Percentiles rank a stretch among this genome's conserved stretches.
Evolutionary conservation across 495 filamentous ascomycete genomes (phyloP).

Genomic region (Penicillium salamii): DNA sequence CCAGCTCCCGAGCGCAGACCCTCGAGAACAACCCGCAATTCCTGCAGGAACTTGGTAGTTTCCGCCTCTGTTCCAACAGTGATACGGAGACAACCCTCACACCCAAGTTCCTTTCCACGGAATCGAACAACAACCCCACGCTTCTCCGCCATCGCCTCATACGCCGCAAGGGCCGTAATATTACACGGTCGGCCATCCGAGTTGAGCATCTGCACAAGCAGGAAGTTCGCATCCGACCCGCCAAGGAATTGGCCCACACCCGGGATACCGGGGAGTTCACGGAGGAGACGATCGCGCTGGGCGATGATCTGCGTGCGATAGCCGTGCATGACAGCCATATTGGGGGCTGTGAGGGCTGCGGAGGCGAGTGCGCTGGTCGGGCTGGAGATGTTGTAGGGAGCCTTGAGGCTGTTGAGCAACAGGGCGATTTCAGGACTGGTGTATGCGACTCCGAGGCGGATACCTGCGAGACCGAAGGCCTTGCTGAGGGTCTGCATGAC

Average conservation of each 20-base stretch:
- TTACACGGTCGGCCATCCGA: slow-evolving; percentile 71
- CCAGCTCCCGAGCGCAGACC: slow-evolving; percentile 35
- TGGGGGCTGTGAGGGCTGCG: slow-evolving; percentile 61
- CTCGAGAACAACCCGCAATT: slow-evolving; percentile 59
- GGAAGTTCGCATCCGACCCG: slow-evolving; percentile 79
- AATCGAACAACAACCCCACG: slow-evolving; percentile 91
- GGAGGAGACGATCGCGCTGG: slow-evolving; percentile 74
- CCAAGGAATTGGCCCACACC: slow-evolving; percentile 82
- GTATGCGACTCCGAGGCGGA: slow-evolving; percentile 72
- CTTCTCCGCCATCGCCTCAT: slow-evolving; percentile 81
- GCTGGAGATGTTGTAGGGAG: slow-evolving; percentile 89
- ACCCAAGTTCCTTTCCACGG: slow-evolving; percentile 86
- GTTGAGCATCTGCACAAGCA: slow-evolving; percentile 84
- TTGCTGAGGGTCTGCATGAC: slow-evolving; percentile 98
- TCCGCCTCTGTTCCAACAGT: slow-evolving; percentile 90
- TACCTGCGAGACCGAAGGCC: slow-evolving; percentile 92
- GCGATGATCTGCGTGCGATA: slow-evolving; percentile 65
- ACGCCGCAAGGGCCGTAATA: slow-evolving; percentile 68
- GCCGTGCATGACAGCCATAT: slow-evolving; percentile 66
- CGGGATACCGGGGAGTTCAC: slow-evolving; percentile 68
- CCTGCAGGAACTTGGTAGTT: slow-evolving; percentile 70
- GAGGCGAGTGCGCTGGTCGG: slow-evolving; percentile 80
- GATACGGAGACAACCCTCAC: slow-evolving; percentile 81
- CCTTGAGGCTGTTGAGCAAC: slow-evolving; percentile 87
- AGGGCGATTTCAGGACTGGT: slow-evolving; percentile 65